Evolutionary conservation across 345 rosid species (phyloP).

Genomic region (Acer negundo): DNA sequence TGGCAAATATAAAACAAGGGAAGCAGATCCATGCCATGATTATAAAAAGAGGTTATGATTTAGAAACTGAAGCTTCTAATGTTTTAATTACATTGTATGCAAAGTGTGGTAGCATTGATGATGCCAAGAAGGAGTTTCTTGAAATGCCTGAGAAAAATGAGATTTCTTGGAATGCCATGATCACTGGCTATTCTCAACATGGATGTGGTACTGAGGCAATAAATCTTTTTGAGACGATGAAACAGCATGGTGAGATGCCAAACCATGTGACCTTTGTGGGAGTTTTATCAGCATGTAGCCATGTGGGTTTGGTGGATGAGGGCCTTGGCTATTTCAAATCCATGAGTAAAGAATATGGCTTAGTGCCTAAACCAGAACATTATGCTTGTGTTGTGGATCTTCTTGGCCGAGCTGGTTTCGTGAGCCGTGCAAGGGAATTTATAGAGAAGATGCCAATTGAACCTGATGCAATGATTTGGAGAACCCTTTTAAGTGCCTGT

Average conservation of each 20-base stretch:
- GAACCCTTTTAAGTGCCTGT: constrained; percentile 87
- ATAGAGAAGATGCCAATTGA: constrained; percentile 67
- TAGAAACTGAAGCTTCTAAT: constrained; percentile 77
- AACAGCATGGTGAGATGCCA: constrained; percentile 47
- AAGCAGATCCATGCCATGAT: constrained; percentile 73
- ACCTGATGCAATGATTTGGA: constrained; percentile 84
- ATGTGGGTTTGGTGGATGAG: constrained; percentile 69
- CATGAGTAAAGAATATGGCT: constrained; percentile 59
- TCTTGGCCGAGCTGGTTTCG: constrained; percentile 74
- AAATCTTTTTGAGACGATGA: constrained; percentile 67
- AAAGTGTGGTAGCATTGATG: constrained; percentile 75
- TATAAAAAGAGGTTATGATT: constrained; percentile 62
- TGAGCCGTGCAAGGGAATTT: constrained; percentile 64
- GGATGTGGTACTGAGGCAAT: constrained; percentile 75
- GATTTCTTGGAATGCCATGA: constrained; percentile 92
- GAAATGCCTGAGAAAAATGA: constrained; percentile 70
- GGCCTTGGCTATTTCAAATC: constrained; percentile 74
- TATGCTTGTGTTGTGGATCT: constrained; percentile 90
- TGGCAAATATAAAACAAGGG: constrained; percentile 76
- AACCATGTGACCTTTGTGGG: constrained; percentile 78
- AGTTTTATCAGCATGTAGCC: constrained; percentile 89
- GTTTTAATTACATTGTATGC: constrained; percentile 78
- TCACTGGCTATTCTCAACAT: constrained; percentile 80
- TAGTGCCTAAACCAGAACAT: constrained; percentile 75
- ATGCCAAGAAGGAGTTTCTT: constrained; percentile 60